A percentile compares a stretch with the other conserved stretches of the same genome.
Conservation (phyloP, 2,329 filamentous ascomycete species). For the Tolypocladium cylindrosporum region DNA sequence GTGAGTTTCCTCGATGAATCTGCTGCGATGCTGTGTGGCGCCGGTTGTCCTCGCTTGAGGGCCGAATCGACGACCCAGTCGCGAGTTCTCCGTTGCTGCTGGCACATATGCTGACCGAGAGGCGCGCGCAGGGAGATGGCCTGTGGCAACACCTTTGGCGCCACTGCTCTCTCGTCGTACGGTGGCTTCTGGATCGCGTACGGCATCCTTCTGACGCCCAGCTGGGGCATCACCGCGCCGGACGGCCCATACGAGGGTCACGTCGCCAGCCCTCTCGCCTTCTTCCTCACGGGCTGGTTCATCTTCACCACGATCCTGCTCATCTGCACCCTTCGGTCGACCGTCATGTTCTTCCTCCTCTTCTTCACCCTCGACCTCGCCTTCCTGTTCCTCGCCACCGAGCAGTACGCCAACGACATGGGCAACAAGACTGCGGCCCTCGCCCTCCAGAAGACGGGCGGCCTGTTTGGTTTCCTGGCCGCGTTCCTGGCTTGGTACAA, state of each 20-base stretch:
- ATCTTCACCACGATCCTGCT: slow-evolving; percentile 73
- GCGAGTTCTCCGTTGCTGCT: neutral
- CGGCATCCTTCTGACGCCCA: slow-evolving; percentile 59
- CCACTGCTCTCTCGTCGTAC: slow-evolving; percentile 70
- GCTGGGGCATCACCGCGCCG: slow-evolving; percentile 46
- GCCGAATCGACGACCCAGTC: neutral
- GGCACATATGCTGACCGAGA: slow-evolving; percentile 1
- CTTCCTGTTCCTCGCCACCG: slow-evolving; percentile 62
- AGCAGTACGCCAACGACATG: slow-evolving; percentile 47
- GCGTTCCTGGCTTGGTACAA: slow-evolving; percentile 85
- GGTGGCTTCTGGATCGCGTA: slow-evolving; percentile 78
- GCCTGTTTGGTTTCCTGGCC: slow-evolving; percentile 69
- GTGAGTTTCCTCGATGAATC: slow-evolving; percentile 37
- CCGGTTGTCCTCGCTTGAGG: too few relatives aligned
- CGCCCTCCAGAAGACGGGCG: slow-evolving; percentile 58
- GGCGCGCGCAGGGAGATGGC: slow-evolving; percentile 61
- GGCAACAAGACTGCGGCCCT: slow-evolving; percentile 33
- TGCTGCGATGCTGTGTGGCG: neutral
- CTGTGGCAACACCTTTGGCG: slow-evolving; percentile 79
- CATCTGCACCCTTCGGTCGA: slow-evolving; percentile 66
- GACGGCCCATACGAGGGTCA: slow-evolving; percentile 36
- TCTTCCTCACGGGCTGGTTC: slow-evolving; percentile 74
- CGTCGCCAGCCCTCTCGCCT: slow-evolving; percentile 50
- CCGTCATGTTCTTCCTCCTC: slow-evolving; percentile 65
- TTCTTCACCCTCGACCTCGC: slow-evolving; percentile 70